Evolutionary conservation across 192 early-diverging fungal genomes (phyloP).

Genomic region (Backusella liffmaniae): DNA sequence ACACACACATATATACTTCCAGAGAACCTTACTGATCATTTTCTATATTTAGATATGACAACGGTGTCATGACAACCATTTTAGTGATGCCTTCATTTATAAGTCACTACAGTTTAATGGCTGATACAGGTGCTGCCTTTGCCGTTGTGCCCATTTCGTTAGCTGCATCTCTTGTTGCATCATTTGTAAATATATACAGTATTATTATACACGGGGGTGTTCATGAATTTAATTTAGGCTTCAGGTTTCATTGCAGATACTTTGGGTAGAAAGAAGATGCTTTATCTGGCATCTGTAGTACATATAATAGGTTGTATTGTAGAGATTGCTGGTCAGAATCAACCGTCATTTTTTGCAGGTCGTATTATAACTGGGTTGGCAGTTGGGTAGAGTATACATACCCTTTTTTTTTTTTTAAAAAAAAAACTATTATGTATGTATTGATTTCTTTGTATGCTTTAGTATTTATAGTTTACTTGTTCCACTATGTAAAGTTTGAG

Average conservation of each 20-base stretch:
- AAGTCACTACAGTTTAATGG: background rate
- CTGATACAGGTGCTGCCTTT: background rate
- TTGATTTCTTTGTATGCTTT: too few species aligned
- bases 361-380: conserved; percentile 48
- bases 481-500: conserved; percentile 39
- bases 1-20: background rate
- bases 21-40: background rate
- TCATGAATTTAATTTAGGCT: conserved; percentile 44
- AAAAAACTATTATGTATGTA: too few species aligned
- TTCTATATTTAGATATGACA: conserved; percentile 11
- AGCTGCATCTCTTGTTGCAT: background rate
- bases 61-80: conserved; percentile 19
- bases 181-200: background rate
- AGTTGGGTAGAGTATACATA: conserved; percentile 35
- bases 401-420: conserved; percentile 30
- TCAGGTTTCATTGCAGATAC: conserved; percentile 57
- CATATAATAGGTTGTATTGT: conserved; percentile 50
- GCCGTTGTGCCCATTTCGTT: conserved; percentile 7
- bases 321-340: conserved; percentile 41
- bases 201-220: conserved; percentile 36
- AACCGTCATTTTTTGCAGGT: conserved; percentile 45
- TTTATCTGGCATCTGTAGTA: conserved; percentile 43
- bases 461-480: conserved; percentile 46
- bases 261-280: conserved; percentile 46
- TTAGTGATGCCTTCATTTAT: conserved; percentile 22